Base-by-base conservation (phyloP, 75 land plant species). In the Azolla pinnata region DNA sequence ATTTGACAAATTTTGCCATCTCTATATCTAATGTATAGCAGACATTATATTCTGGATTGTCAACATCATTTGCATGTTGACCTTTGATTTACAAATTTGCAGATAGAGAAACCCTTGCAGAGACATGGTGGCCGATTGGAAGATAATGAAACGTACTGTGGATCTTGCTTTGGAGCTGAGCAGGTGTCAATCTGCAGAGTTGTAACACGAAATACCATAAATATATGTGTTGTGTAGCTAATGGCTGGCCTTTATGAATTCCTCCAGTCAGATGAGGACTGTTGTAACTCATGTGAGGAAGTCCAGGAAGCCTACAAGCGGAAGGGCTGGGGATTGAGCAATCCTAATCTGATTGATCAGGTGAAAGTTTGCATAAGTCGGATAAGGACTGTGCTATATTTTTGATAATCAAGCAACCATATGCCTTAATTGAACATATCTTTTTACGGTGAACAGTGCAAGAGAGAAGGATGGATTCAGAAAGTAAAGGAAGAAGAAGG, bases 81-180 rank as follows among this genome's bases (percentile, higher is more conserved):
- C n/a, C n/a, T n/a, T n/a, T n/a, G n/a, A n/a, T n/a, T n/a, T n/a
- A n/a, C n/a, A n/a, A n/a, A n/a, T 29, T 44, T 48, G 26, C 88
- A 90, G 96, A 78, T 90, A 62, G 91, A 83, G 38, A 81, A 81
- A 62, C 96, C 96, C 34, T 67, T 90, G 50, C 96, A 90, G 48
- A 80, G 72, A 58, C 96, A 89, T 74, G 96, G 96, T 56, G 96
- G 96, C 29, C 73, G 96, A 71, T 83, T 90, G 67, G 91, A 86
- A 54, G 84, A 86, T 51, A 90, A 90, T 65, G 96, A 90, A 59
- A 80, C 87, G 19, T 90, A 90, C 44, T 90, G 96, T 68, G 96
- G 96, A 31, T 90, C 96, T 45, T 90, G 96, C 61, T 90, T 62
- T 79, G 96, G 96, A 63, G 90, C 96, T 50, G 96, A 86, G 73